Base-by-base conservation (phyloP, 345 rosid genomes). In the Kandelia obovata region DNA sequence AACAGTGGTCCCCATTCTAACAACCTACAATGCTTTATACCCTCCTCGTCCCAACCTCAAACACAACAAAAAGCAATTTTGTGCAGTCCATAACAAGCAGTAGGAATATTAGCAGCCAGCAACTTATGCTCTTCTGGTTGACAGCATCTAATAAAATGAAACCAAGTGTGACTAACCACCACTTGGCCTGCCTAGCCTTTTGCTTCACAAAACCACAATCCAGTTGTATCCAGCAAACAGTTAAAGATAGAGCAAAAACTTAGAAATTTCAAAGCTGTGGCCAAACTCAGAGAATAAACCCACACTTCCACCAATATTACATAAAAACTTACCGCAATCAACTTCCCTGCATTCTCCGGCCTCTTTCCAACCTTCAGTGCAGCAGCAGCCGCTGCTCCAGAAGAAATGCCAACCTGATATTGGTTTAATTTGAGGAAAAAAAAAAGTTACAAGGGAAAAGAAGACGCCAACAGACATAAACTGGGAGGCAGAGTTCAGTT, bases 321-420 rank as follows among this genome's bases (percentile, higher is more conserved):
- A 30, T 60, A 80, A 58, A 61, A n/a, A 84, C 88, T 71, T 85
- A 94, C 98, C 25, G 87, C 90, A 78, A 94, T 85, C 77, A 94
- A 89, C 79, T 91, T 91, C 72, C 98, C 96, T 6, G 89, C 87
- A 82, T 91, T 94, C 80, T 88, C 97, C 13, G 96, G 92, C 81
- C 98, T 85, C 83, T 82, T 86, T 70, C 91, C 98, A 58, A 91
- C 95, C 81, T 80, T 72, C 57, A 94, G 79, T 73, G 97, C 98
- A 26, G 96, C 96, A 7, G 90, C 89, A 4, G 98, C 96, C 5
- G 98, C 98, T 0, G 98, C 98, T 62, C 98, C 98, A 64, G 98
- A 94, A 66, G 98, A 91, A 80, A 94, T 91, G 68, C 98, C 98
- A 6, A 94, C 98, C 97, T 94, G 88, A 67, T n/a, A 49, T 64